Percentiles rank a stretch among this genome's conserved stretches.
Conservation (phyloP, 495 filamentous ascomycete genomes). For the Pyrenula aspistea region DNA sequence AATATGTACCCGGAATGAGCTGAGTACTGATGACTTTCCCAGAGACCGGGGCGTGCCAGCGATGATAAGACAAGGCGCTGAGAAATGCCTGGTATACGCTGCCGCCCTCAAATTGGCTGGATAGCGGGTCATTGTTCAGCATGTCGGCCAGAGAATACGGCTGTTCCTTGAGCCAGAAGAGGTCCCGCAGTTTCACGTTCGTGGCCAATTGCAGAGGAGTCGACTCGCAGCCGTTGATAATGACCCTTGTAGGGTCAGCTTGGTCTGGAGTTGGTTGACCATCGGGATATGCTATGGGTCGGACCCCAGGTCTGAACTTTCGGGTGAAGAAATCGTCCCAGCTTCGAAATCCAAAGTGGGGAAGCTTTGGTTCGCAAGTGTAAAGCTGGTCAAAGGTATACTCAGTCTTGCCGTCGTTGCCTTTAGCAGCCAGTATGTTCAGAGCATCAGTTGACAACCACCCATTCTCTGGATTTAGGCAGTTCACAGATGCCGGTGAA, state of each 20-base stretch:
- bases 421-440: constrained; percentile 34
- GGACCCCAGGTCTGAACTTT: constrained; percentile 34
- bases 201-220: constrained; percentile 21
- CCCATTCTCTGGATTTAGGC: constrained; percentile 37
- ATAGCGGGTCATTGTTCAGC: constrained; percentile 39
- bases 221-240: constrained; percentile 57
- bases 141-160: constrained; percentile 54
- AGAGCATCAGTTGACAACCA: constrained; percentile 48
- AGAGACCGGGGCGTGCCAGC: constrained; percentile 55
- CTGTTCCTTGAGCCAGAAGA: constrained; percentile 61
- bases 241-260: constrained; percentile 20
- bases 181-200: constrained; percentile 12
- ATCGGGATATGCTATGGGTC: constrained; percentile 44
- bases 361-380: constrained; percentile 8
- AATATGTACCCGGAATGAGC: constrained; percentile 55
- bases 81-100: constrained; percentile 61
- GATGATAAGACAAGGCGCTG: constrained; percentile 52
- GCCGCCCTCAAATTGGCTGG: constrained; percentile 41
- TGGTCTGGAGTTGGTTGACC: constrained; percentile 9
- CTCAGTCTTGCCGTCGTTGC: constrained; percentile 19
- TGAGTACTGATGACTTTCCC: constrained; percentile 44
- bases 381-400: constrained; percentile 7
- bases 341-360: constrained; percentile 44
- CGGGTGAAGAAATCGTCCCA: constrained; percentile 76
- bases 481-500: constrained; percentile 43